These are phyloP conservation scores for Ogataea saltuana DNA, from an alignment of 805 yeast genomes.

Conservation along the genomic window DNA sequence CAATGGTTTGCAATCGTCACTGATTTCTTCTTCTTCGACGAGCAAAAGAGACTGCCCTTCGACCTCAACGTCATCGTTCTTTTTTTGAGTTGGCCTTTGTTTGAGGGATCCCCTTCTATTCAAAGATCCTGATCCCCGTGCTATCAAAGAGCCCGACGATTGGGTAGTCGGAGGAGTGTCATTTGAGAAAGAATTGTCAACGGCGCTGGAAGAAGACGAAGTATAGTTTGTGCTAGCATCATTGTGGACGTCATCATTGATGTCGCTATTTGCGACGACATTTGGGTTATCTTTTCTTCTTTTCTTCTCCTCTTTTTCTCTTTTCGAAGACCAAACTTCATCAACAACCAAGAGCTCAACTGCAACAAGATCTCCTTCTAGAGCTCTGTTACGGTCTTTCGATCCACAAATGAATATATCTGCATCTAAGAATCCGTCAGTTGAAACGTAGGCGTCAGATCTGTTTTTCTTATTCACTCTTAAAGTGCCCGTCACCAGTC, in stretches of 20 bases:
- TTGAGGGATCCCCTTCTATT: constrained; percentile 87
- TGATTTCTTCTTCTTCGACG: constrained; percentile 94
- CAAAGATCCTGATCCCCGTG: constrained; percentile 35
- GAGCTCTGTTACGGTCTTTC: constrained; percentile 94
- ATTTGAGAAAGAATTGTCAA: constrained; percentile 33
- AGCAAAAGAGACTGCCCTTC: constrained; percentile 93
- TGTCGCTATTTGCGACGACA: constrained; percentile 36
- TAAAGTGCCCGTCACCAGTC: constrained; percentile 86
- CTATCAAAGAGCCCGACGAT: constrained; percentile 28
- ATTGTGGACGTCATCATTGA: constrained; percentile 72
- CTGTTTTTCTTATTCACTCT: constrained; percentile 95
- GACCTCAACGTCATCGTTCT: constrained; percentile 97
- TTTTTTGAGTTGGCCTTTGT: constrained; percentile 95
- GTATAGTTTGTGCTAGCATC: constrained; percentile 66
- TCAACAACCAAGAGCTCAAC: constrained; percentile 92
- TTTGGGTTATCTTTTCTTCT: constrained; percentile 54
- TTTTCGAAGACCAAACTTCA: constrained; percentile 96
- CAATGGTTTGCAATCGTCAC: constrained; percentile 87
- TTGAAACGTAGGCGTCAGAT: constrained; percentile 97
- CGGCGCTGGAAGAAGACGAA: constrained; percentile 28
- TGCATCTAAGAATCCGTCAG: constrained; percentile 93
- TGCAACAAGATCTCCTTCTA: constrained; percentile 96
- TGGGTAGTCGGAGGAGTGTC: constrained; percentile 40
- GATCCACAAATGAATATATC: constrained; percentile 98
- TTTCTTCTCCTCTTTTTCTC: constrained; percentile 96